Base-by-base conservation (phyloP, 148 eudicot genomes). In the Rhododendron williamsianum region DNA sequence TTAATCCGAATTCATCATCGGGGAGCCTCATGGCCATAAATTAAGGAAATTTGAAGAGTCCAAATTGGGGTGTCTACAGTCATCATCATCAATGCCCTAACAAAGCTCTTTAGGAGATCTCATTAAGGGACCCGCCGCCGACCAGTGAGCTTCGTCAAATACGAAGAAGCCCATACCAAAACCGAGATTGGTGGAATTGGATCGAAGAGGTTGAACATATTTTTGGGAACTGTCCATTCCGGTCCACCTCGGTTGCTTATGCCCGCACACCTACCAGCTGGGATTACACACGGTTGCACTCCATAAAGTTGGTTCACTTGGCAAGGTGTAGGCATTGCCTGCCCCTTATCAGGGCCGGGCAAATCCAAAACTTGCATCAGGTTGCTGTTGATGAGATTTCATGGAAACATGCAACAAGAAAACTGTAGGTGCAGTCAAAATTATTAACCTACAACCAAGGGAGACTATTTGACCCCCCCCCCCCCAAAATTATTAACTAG, bases 311-410 rank as follows among this genome's bases (percentile, higher is more conserved):
- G 43, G 43, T 85, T 9, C 36, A 48, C 74, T 69, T 30, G 35
- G 93, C 94, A 90, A 95, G 96, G 92, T 95, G 98, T 95, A 95
- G 98, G 99, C 98, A 90, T 33, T 76, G 95, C 98, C 98, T 93
- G 96, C 95, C 99, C 99, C 98, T 93, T 84, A 95, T 25, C 92
- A 98, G 98, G 99, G 99, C 99, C 98, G 98, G 92, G 99, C 96
- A 90, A 96, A 88, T 87, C 98, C 98, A 92, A 94, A 91, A 90
- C 93, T 90, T 84, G 95, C 92, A 91, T 93, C 96, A 90, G 91
- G 92, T 89, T 93, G 98, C 87, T 92, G 99, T 85, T 90, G 98
- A 81, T 94, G 96, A 89, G 94, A 91, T 97, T 94, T 93, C 87
- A 90, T 78, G 82, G 23, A 23, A 56, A 79, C 60, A 86, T 63